Conservation (phyloP, 2,329 filamentous ascomycete species). For the Seiridium cupressi region DNA sequence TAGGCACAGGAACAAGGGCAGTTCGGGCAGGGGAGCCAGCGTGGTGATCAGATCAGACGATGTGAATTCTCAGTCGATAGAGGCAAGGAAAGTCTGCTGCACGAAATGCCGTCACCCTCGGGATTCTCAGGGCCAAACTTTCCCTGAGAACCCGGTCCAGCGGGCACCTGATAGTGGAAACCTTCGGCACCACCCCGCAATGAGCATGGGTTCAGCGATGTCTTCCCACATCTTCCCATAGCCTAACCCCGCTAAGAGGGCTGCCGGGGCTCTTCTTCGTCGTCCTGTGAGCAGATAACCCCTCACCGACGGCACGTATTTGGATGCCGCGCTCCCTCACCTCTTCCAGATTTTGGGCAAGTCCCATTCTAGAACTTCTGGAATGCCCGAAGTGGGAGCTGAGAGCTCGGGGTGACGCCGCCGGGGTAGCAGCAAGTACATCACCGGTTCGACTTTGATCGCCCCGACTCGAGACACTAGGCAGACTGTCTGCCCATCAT, state of each 20-base stretch:
- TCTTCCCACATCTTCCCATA: background rate
- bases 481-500: too few species aligned
- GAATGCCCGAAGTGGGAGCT: too few species aligned
- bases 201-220: slow-evolving; percentile 1
- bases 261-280: background rate
- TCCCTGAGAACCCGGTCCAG: slow-evolving; percentile 1
- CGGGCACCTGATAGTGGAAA: slow-evolving; percentile 10
- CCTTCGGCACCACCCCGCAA: slow-evolving; percentile 6
- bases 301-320: too few species aligned
- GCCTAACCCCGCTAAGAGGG: background rate
- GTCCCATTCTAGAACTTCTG: too few species aligned
- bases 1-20: background rate
- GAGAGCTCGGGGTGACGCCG: too few species aligned
- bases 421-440: too few species aligned
- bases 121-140: slow-evolving; percentile 20
- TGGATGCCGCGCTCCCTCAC: too few species aligned
- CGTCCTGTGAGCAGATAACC: background rate
- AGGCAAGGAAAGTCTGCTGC: slow-evolving; percentile 3
- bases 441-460: too few species aligned
- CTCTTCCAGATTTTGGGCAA: too few species aligned
- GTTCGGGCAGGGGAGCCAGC: background rate
- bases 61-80: background rate
- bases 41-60: background rate
- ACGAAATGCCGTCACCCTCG: slow-evolving; percentile 17
- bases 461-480: too few species aligned